Evolutionary conservation across 495 filamentous ascomycete species (phyloP).

Genomic region (Trichoderma reesei): DNA sequence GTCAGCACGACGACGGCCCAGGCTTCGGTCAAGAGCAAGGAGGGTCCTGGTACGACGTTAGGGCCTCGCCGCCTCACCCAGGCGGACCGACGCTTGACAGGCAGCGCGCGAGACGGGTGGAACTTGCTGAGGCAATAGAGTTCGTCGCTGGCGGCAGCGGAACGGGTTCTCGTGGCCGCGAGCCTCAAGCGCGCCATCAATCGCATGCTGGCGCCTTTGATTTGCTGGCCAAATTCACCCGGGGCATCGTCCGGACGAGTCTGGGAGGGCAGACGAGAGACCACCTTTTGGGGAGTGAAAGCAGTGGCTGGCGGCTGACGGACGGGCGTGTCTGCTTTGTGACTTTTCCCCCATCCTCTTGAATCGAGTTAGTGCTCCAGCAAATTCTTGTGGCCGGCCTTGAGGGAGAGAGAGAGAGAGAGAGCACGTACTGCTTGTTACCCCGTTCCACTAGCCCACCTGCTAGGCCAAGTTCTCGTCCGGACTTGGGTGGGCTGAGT

Average conservation of each 20-base stretch:
- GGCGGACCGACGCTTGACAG: slow-evolving; percentile 6
- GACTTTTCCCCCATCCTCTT: background rate
- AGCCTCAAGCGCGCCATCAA: background rate
- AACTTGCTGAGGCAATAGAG: slow-evolving; percentile 3
- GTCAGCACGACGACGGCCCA: background rate
- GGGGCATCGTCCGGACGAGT: background rate
- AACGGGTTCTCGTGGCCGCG: slow-evolving; percentile 5
- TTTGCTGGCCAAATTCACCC: background rate
- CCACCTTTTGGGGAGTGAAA: background rate
- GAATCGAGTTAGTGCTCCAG: background rate
- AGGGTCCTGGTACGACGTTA: background rate
- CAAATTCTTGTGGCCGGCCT: background rate
- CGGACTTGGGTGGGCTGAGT: background rate
- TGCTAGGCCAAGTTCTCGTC: background rate
- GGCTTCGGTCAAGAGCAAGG: slow-evolving; percentile 1
- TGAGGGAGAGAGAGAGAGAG: too few species aligned
- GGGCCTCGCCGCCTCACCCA: slow-evolving; percentile 6
- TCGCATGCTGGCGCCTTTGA: background rate
- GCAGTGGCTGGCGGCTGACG: background rate
- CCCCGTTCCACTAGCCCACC: slow-evolving; percentile 1
- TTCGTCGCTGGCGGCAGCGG: background rate
- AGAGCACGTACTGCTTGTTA: slow-evolving; percentile 4
- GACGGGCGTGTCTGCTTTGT: background rate
- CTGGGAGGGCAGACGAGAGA: background rate
- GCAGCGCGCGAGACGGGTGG: slow-evolving; percentile 6